phyloP scores from a whole-genome alignment of 129 eudicot genomes.

The Mikania micrantha region DNA sequence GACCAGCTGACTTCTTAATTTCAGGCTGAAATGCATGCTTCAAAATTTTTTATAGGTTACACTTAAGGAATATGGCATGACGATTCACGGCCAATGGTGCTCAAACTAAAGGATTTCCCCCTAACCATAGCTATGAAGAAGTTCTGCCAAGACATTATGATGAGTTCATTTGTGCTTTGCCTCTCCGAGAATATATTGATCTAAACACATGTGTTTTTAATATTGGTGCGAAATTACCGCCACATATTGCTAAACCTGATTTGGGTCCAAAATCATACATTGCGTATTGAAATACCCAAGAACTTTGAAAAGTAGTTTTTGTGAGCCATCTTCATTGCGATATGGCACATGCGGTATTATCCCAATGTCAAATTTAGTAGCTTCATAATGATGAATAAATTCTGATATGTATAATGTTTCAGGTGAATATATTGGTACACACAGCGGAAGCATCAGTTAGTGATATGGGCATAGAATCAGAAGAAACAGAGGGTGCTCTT shows the following conservation, averaged over 20 bases:
- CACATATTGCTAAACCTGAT: constrained; percentile 46
- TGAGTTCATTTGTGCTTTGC: constrained; percentile 62
- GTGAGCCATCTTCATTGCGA: constrained; percentile 46
- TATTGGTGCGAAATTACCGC: constrained; percentile 55
- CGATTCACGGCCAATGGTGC: constrained; percentile 60
- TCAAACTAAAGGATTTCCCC: constrained; percentile 74
- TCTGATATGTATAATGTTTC: background rate
- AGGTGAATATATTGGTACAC: background rate
- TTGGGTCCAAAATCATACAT: constrained; percentile 79
- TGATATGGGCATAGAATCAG: no score
- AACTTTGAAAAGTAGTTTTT: constrained; percentile 69
- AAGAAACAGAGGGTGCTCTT: no score
- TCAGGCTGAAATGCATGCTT: background rate
- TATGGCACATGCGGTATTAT: background rate
- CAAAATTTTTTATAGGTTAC: constrained; percentile 49
- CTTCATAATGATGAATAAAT: background rate
- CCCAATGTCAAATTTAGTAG: background rate
- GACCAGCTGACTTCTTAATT: background rate
- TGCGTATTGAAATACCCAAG: constrained; percentile 57
- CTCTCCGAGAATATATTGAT: constrained; percentile 58
- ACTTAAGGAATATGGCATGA: constrained; percentile 34
- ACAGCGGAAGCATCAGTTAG: background rate
- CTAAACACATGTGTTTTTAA: constrained; percentile 53
- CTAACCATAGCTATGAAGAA: constrained; percentile 52
- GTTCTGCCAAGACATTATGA: constrained; percentile 62